Evolutionary conservation across 2,329 filamentous ascomycete genomes (phyloP).

Genomic region (Delphinella strobiligena): DNA sequence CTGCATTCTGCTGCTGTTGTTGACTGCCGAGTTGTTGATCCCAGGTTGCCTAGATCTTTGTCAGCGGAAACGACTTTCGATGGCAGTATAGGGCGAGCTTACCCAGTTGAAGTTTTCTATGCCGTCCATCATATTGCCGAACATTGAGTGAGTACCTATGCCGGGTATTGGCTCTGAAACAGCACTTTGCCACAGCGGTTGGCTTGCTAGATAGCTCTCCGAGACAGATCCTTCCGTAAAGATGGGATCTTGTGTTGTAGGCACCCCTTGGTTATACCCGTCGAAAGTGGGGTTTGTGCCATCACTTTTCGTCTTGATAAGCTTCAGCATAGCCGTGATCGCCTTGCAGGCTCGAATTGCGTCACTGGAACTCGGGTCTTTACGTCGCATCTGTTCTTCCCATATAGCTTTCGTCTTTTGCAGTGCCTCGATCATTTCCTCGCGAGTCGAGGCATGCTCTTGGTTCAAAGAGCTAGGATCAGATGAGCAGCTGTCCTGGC

Average conservation of each 20-base stretch:
- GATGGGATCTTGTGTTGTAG: background rate
- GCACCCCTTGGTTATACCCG: background rate
- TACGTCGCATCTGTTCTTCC: conserved; percentile 10
- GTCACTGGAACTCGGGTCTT: conserved; percentile 6
- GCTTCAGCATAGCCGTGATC: conserved; percentile 21
- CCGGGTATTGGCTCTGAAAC: background rate
- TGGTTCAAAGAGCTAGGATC: conserved; percentile 9
- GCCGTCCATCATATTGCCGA: conserved; percentile 20
- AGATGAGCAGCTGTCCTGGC: conserved; percentile 14
- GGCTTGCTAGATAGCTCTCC: background rate
- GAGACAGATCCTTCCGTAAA: background rate
- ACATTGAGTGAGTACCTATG: conserved; percentile 8
- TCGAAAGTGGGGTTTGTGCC: background rate
- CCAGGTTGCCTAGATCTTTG: too few species aligned
- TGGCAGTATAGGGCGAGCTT: too few species aligned
- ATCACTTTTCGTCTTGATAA: conserved; percentile 12
- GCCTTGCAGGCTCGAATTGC: conserved; percentile 14
- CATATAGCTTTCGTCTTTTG: conserved; percentile 22
- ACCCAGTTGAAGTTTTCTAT: conserved; percentile 19
- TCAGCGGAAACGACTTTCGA: too few species aligned
- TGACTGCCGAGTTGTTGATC: too few species aligned
- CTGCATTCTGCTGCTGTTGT: too few species aligned
- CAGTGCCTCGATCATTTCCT: conserved; percentile 19
- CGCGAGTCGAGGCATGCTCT: conserved; percentile 7
- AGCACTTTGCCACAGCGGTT: background rate